These are phyloP conservation scores for Phaeodactylum tricornutum DNA, from an alignment of 108 stramenopile genomes.

Conservation along the genomic window DNA sequence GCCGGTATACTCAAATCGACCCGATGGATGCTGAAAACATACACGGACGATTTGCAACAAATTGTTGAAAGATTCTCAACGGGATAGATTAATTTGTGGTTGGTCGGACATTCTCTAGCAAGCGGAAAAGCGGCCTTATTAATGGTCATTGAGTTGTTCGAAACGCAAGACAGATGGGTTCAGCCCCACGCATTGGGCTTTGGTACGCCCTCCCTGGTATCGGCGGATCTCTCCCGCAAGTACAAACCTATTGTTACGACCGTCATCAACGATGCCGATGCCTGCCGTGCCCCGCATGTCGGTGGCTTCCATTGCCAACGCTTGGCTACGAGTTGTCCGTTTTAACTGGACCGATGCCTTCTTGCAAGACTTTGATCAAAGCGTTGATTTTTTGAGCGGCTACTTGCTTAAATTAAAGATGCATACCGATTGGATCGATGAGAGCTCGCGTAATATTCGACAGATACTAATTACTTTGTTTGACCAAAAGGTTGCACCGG, in stretches of 20 bases:
- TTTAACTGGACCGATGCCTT: conserved; percentile 23
- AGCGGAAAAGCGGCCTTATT: conserved; percentile 32
- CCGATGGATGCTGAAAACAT: conserved; percentile 10
- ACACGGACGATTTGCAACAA: conserved; percentile 5
- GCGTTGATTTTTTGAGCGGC: too few species aligned
- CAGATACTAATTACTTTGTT: neutral
- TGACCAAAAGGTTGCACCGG: neutral
- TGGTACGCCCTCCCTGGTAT: conserved; percentile 28
- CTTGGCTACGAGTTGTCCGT: conserved; percentile 15
- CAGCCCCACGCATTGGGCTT: conserved; percentile 25
- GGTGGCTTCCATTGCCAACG: conserved; percentile 18
- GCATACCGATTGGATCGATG: neutral
- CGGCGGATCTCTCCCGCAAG: conserved; percentile 13
- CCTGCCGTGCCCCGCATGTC: conserved; percentile 28
- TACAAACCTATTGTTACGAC: conserved; percentile 20
- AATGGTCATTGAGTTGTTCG: conserved; percentile 12
- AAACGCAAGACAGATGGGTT: too few species aligned
- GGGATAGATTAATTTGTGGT: conserved; percentile 7
- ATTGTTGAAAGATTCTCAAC: too few species aligned
- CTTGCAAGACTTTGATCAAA: conserved; percentile 15
- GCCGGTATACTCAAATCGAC: conserved; percentile 16
- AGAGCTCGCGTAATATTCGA: neutral
- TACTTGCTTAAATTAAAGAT: neutral
- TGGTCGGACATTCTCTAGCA: conserved; percentile 29
- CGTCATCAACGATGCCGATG: conserved; percentile 29